Conservation (phyloP, 2,329 filamentous ascomycete genomes). For the Eutypella sp. region DNA sequence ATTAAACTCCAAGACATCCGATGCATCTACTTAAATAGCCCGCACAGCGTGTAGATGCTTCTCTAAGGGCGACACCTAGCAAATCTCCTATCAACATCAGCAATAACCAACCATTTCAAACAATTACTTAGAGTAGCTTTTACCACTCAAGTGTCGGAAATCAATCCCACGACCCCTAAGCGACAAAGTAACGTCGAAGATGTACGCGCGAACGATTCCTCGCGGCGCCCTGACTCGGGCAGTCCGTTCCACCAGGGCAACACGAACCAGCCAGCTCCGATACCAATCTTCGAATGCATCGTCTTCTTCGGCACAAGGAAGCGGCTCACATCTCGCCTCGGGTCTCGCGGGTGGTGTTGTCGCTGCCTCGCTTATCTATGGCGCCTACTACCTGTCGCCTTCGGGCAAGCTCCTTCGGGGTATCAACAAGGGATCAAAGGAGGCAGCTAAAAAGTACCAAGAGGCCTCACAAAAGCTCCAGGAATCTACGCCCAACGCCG, state of each 20-base stretch:
- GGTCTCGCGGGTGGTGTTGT: constrained; percentile 40
- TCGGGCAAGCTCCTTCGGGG: constrained; percentile 35
- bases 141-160: too few species aligned
- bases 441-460: constrained; percentile 57
- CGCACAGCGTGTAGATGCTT: too few species aligned
- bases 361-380: constrained; percentile 38
- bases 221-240: constrained; percentile 1
- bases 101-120: too few species aligned
- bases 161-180: background rate
- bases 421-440: constrained; percentile 43
- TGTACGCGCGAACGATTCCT: background rate
- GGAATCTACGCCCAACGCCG: constrained; percentile 58
- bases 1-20: too few species aligned
- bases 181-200: background rate
- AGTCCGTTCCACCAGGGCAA: constrained; percentile 9
- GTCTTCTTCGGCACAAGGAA: constrained; percentile 16
- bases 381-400: constrained; percentile 39
- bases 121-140: background rate
- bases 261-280: constrained; percentile 23
- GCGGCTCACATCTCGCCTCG: constrained; percentile 30
- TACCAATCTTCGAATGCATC: constrained; percentile 35
- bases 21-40: too few species aligned
- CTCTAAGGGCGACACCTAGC: too few species aligned
- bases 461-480: constrained; percentile 56
- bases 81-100: too few species aligned